Evolutionary conservation across 2,329 filamentous ascomycete species (phyloP), one percentile per base, ranked within the genome.

Genomic region (Penicillium psychrosexuale): DNA sequence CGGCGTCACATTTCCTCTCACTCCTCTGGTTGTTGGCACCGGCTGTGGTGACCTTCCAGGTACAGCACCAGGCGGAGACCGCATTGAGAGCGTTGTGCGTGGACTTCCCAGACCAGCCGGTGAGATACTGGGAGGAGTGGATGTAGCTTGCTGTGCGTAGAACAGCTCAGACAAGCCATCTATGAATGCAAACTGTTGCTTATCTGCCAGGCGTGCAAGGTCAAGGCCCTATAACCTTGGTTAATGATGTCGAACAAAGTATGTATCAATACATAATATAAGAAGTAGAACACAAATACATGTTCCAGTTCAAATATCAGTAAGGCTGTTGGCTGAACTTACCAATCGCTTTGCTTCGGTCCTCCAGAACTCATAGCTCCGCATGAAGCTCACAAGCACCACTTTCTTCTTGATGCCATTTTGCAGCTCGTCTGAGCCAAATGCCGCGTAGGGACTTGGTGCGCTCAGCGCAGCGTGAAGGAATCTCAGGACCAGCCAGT

Each of bases 361-460:
- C 59, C 78, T 85, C 91, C 91, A 97, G 69, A 96, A 95, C 1
- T 82, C 77, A 60, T 82, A 83, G 65, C 93, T 88, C 57, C 90
- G 82, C 73, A 96, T 76, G 74, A 94, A 96, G 75, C 89, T 95
- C 55, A 94, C 85, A 3, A 97, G 78, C 3, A 96, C 79, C 0
- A 97, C 82, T 47, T 77, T 80, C 27, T 72, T 74, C 40, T 75
- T 65, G 59, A 67, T 66, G 3, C 61, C 67, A 64, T 74, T 66
- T 30, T 68, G 53, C 37, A 48, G 31, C 12, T 61, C 65, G 46
- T 66, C 65, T 47, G 62, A 39, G 22, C 63, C 66, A 54, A 66
- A 55, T n/a, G 58, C 53, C 12, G 50, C 42, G 45, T 61, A 55
- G 1, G 61, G 43, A 17, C 37, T 56, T 12, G 63, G 44, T 30